These are phyloP conservation scores for Ceraceosorus guamensis DNA, from an alignment of 1,284 basidiomycete species.

Conservation along the genomic window DNA sequence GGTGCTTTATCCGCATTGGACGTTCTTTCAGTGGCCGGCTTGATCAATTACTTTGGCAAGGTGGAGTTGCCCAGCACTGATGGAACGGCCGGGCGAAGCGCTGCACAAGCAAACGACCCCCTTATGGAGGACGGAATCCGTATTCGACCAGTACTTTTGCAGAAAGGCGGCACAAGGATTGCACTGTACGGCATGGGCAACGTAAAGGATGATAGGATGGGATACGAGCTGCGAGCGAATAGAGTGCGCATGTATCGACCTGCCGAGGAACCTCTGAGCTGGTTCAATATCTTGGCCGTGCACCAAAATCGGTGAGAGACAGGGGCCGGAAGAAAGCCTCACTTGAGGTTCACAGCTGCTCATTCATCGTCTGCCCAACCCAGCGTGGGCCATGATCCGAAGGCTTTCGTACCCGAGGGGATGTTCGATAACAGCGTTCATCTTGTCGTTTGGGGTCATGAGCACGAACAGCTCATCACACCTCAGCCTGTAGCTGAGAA, in stretches of 20 bases:
- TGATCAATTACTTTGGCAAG: slow-evolving; percentile 97
- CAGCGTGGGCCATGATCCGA: slow-evolving; percentile 86
- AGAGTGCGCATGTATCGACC: slow-evolving; percentile 95
- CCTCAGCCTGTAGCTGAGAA: slow-evolving; percentile 87
- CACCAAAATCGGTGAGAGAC: slow-evolving; percentile 87
- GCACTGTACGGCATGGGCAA: slow-evolving; percentile 94
- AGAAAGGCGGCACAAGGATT: slow-evolving; percentile 77
- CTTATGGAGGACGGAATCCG: slow-evolving; percentile 72
- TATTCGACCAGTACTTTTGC: slow-evolving; percentile 79
- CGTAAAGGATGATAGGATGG: slow-evolving; percentile 90
- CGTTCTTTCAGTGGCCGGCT: slow-evolving; percentile 82
- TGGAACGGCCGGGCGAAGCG: slow-evolving; percentile 22
- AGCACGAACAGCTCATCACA: slow-evolving; percentile 89
- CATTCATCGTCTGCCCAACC: not conserved
- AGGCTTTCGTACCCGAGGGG: slow-evolving; percentile 85
- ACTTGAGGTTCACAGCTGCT: not conserved
- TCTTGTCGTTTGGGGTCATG: slow-evolving; percentile 95
- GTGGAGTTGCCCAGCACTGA: slow-evolving; percentile 51
- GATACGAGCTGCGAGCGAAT: slow-evolving; percentile 86
- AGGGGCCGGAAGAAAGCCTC: slow-evolving; percentile 33
- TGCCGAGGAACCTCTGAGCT: slow-evolving; percentile 62
- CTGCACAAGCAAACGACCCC: slow-evolving; percentile 47
- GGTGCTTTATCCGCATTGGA: slow-evolving; percentile 93
- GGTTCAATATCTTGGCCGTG: slow-evolving; percentile 89
- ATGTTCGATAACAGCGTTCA: slow-evolving; percentile 94